phyloP scores from a whole-genome alignment of 2,329 filamentous ascomycete species.

The Rhynchosporium secalis region DNA sequence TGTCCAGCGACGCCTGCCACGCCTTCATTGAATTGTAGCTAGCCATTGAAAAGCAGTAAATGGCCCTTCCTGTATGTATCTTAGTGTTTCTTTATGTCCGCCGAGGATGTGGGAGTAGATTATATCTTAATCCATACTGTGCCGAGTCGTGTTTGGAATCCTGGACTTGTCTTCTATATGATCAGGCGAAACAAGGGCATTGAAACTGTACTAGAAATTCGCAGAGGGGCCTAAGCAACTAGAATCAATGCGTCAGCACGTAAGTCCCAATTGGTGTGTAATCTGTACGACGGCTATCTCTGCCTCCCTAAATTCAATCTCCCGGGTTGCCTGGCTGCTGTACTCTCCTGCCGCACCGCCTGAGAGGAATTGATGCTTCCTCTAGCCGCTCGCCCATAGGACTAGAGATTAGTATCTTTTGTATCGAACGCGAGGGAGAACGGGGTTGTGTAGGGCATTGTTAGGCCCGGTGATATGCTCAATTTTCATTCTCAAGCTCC shows the following conservation, averaged over 20 bases:
- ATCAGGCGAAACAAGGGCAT: neutral
- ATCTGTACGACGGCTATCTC: too few relatives aligned
- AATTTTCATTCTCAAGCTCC: too few relatives aligned
- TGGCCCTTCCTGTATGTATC: neutral
- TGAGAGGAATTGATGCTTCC: too few relatives aligned
- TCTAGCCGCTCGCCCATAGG: too few relatives aligned
- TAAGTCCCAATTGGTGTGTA: neutral
- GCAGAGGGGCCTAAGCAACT: neutral
- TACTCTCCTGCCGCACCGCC: too few relatives aligned
- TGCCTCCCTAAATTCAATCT: too few relatives aligned
- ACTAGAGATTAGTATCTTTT: too few relatives aligned
- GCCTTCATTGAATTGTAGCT: neutral
- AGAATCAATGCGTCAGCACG: neutral
- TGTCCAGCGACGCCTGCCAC: neutral
- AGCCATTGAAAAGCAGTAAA: neutral
- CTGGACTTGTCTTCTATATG: neutral
- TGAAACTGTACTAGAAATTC: neutral
- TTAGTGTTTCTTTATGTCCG: neutral
- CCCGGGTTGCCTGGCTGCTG: too few relatives aligned
- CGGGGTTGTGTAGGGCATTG: too few relatives aligned
- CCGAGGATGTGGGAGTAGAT: neutral
- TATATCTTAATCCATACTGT: neutral
- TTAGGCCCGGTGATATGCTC: too few relatives aligned
- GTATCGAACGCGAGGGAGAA: too few relatives aligned
- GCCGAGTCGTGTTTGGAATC: neutral